These are phyloP conservation scores for Cercophora scortea DNA, from an alignment of 495 filamentous ascomycete genomes.

Conservation along the genomic window DNA sequence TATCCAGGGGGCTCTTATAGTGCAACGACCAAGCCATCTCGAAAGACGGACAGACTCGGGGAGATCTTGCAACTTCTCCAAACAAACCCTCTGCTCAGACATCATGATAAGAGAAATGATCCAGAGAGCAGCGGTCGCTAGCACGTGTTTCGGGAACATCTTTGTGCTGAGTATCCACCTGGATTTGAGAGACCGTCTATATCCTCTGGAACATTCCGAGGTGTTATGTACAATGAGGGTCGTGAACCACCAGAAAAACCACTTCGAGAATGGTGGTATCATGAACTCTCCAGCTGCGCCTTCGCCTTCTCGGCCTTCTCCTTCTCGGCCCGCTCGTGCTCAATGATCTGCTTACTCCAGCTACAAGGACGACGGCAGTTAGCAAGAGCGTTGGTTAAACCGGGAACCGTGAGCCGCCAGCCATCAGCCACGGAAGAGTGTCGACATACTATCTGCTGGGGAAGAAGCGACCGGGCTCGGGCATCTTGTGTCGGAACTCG, in stretches of 20 bases:
- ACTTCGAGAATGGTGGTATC: not conserved
- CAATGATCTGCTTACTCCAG: slow-evolving; percentile 87
- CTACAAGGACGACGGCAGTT: slow-evolving; percentile 31
- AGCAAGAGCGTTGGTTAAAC: not conserved
- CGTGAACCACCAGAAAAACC: too few relatives aligned
- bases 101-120: too few relatives aligned
- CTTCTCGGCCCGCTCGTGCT: slow-evolving; percentile 70
- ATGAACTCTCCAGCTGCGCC: slow-evolving; percentile 4
- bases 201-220: too few relatives aligned
- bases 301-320: slow-evolving; percentile 22
- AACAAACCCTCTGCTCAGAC: too few relatives aligned
- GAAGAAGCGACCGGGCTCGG: slow-evolving; percentile 80
- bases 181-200: not conserved
- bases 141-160: too few relatives aligned
- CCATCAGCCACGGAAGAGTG: not conserved
- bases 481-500: slow-evolving; percentile 76
- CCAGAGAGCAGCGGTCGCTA: too few relatives aligned
- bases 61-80: too few relatives aligned
- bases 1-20: too few relatives aligned
- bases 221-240: too few relatives aligned
- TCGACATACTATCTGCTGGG: slow-evolving; percentile 86
- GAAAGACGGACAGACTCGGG: too few relatives aligned
- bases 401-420: not conserved
- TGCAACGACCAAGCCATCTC: too few relatives aligned
- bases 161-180: not conserved